A percentile compares a stretch with the other conserved stretches of the same genome.
Evolutionary conservation across 1,139 yeast species (phyloP).

Genomic region (Candida sanyaensis): DNA sequence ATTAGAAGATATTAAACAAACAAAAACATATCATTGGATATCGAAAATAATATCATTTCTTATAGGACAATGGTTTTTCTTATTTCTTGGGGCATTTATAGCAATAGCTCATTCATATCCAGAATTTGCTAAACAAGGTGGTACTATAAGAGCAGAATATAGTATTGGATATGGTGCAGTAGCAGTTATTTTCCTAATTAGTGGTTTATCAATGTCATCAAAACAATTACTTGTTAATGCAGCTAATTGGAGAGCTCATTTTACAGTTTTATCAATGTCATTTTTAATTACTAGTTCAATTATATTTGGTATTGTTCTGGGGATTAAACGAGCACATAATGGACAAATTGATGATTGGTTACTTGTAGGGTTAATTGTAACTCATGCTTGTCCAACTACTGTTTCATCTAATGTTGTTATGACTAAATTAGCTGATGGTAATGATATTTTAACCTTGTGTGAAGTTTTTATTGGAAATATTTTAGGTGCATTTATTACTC

Average conservation of each 20-base stretch:
- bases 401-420: conserved; percentile 88
- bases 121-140: conserved; percentile 79
- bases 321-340: conserved; percentile 61
- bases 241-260: conserved; percentile 80
- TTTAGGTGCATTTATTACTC: conserved; percentile 84
- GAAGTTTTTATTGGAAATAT: conserved; percentile 85
- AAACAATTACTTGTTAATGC: conserved; percentile 58
- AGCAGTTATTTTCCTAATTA: conserved; percentile 76
- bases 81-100: conserved; percentile 68
- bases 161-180: conserved; percentile 85
- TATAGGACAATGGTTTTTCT: conserved; percentile 69
- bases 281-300: conserved; percentile 76
- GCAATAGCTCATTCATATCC: conserved; percentile 80
- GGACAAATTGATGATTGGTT: conserved; percentile 67
- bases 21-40: conserved; percentile 13
- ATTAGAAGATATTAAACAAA: conserved; percentile 9
- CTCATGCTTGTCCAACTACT: conserved; percentile 88
- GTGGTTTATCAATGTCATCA: conserved; percentile 78
- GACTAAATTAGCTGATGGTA: conserved; percentile 85
- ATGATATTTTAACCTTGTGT: conserved; percentile 73
- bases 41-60: conserved; percentile 26
- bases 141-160: conserved; percentile 71
- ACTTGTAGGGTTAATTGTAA: conserved; percentile 75
- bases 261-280: conserved; percentile 65
- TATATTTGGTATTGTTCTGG: conserved; percentile 72